phyloP scores from a whole-genome alignment of 2,329 filamentous ascomycete species.

The Neofusicoccum sp. region DNA sequence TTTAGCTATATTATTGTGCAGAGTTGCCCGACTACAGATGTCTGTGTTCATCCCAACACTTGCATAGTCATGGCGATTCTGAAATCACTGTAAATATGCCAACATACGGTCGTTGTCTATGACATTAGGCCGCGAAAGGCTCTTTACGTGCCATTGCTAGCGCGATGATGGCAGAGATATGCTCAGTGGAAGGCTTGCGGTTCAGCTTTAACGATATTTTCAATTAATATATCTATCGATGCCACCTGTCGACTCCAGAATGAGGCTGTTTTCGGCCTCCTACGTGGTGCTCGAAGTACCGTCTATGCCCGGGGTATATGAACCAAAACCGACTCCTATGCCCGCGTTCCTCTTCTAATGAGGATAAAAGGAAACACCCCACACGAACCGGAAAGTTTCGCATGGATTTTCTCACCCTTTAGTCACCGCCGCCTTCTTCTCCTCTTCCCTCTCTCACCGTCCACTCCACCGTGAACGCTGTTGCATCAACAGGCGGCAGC shows the following conservation, averaged over 20 bases:
- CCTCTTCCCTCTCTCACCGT: background rate
- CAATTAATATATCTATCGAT: background rate
- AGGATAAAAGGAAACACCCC: background rate
- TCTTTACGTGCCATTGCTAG: background rate
- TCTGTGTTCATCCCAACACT: too few species aligned
- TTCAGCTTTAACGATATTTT: background rate
- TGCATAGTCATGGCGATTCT: too few species aligned
- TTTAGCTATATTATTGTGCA: too few species aligned
- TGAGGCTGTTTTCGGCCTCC: background rate
- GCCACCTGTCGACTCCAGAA: background rate
- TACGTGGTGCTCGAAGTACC: background rate
- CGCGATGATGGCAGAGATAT: too few species aligned
- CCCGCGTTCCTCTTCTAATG: background rate
- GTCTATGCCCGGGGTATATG: slow-evolving; percentile 11
- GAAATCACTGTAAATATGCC: too few species aligned
- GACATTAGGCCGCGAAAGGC: too few species aligned
- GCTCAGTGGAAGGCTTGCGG: too few species aligned
- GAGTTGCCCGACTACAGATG: too few species aligned
- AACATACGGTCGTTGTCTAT: too few species aligned
- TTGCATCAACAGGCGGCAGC: slow-evolving; percentile 9
- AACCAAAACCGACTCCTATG: background rate
- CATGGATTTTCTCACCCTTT: background rate
- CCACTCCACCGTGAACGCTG: slow-evolving; percentile 4
- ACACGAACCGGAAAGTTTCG: background rate
- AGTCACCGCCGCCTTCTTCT: background rate